These are phyloP conservation scores for Lupinus albus DNA, from an alignment of 306 rosid genomes.

Conservation along the genomic window DNA sequence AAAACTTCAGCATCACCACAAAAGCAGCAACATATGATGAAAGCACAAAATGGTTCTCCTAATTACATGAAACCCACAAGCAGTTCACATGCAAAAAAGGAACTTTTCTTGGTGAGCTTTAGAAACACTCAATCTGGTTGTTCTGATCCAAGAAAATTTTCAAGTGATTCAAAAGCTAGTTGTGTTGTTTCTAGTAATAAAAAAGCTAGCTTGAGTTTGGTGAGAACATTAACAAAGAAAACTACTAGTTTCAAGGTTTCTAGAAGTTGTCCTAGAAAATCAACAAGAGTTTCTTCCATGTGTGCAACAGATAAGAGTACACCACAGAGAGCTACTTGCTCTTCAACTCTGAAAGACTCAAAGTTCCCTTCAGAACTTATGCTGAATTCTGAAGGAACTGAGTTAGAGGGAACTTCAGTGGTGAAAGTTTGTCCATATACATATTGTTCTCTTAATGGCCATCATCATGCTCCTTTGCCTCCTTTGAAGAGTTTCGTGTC, in stretches of 20 bases:
- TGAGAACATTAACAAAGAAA: slow-evolving; percentile 68
- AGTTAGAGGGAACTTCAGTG: slow-evolving; percentile 75
- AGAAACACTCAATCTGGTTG: slow-evolving; percentile 46
- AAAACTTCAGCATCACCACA: slow-evolving; percentile 29
- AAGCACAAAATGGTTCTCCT: slow-evolving; percentile 59
- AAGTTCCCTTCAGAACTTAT: slow-evolving; percentile 70
- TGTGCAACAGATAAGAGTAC: slow-evolving; percentile 56
- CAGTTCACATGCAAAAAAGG: slow-evolving; percentile 83
- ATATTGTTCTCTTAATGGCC: slow-evolving; percentile 94
- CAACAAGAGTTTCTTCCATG: slow-evolving; percentile 51
- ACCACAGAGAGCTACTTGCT: slow-evolving; percentile 73
- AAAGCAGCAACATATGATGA: slow-evolving; percentile 50
- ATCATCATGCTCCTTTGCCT: slow-evolving; percentile 65
- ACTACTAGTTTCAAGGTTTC: slow-evolving; percentile 68
- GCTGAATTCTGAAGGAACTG: slow-evolving; percentile 74
- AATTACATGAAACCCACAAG: slow-evolving; percentile 98
- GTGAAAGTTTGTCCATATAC: slow-evolving; percentile 85
- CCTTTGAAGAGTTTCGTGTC: slow-evolving; percentile 83
- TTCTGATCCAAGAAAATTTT: slow-evolving; percentile 49
- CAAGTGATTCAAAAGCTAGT: slow-evolving; percentile 42
- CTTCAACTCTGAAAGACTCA: slow-evolving; percentile 82
- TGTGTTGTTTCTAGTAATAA: slow-evolving; percentile 47
- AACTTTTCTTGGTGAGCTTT: slow-evolving; percentile 60
- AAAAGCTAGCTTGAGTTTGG: slow-evolving; percentile 60
- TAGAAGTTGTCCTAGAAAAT: slow-evolving; percentile 57